These are phyloP conservation scores for Diaporthe vaccinii DNA, from an alignment of 2,329 filamentous ascomycete genomes.

Conservation along the genomic window DNA sequence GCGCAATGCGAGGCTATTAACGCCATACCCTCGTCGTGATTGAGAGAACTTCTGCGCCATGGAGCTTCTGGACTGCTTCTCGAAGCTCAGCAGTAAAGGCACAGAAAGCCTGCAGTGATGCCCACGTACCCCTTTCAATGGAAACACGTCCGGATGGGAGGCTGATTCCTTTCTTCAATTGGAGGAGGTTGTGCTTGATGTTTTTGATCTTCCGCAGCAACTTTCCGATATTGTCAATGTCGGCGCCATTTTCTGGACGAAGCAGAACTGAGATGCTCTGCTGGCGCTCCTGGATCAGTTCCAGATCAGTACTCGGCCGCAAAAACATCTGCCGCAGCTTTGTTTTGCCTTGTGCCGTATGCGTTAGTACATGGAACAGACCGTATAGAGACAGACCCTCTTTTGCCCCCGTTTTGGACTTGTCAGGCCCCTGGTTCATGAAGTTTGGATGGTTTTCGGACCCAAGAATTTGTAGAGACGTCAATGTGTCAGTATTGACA, in stretches of 20 bases:
- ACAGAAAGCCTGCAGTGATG: conserved; percentile 78
- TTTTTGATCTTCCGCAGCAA: conserved; percentile 81
- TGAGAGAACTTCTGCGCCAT: conserved; percentile 63
- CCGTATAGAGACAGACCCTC: conserved; percentile 89
- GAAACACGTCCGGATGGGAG: conserved; percentile 61
- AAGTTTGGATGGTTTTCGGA: conserved; percentile 86
- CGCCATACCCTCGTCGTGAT: conserved; percentile 66
- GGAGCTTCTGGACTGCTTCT: conserved; percentile 71
- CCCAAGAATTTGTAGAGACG: conserved; percentile 87
- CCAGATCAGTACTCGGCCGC: conserved; percentile 78
- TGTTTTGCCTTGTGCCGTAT: conserved; percentile 82
- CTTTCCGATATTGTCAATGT: conserved; percentile 68
- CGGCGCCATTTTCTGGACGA: conserved; percentile 74
- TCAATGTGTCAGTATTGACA: conserved; percentile 83
- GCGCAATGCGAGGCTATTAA: background rate
- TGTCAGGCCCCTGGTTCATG: conserved; percentile 79
- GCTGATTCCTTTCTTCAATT: conserved; percentile 84
- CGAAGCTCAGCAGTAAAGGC: conserved; percentile 78
- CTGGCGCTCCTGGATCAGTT: conserved; percentile 79
- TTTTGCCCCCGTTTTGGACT: conserved; percentile 74
- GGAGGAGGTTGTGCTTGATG: conserved; percentile 75
- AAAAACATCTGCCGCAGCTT: conserved; percentile 85
- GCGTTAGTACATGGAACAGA: conserved; percentile 80
- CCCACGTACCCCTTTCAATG: conserved; percentile 79
- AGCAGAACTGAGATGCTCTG: conserved; percentile 76